Evolutionary conservation across 495 filamentous ascomycete species (phyloP).

Genomic region (Tuber melanosporum): DNA sequence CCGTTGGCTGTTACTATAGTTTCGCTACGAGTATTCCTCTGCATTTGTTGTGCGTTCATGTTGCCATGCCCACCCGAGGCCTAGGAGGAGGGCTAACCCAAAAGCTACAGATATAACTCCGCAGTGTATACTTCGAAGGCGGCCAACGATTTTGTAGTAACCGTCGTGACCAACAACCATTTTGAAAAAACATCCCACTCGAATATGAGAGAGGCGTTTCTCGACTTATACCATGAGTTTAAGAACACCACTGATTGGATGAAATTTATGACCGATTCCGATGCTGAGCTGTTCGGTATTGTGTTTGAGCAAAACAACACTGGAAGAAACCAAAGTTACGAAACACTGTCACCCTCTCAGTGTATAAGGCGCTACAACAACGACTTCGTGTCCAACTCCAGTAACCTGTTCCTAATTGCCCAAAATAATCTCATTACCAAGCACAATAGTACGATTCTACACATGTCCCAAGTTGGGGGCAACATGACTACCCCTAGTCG

Average conservation of each 20-base stretch:
- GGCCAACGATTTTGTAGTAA: neutral
- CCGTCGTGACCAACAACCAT: neutral
- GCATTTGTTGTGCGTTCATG: no score
- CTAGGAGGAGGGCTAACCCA: neutral
- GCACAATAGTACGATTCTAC: neutral
- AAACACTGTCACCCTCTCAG: neutral
- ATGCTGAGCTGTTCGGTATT: neutral
- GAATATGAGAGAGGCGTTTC: neutral
- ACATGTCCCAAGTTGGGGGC: neutral
- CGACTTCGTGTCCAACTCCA: no score
- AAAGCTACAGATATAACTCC: constrained; percentile 4
- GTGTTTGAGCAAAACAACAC: neutral
- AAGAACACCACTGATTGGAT: no score
- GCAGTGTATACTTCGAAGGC: constrained; percentile 7
- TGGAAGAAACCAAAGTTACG: neutral
- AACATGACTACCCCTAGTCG: neutral
- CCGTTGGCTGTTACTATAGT: no score
- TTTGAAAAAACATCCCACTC: neutral
- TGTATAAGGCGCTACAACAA: no score
- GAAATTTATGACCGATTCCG: no score
- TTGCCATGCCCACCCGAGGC: no score
- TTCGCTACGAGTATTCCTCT: no score
- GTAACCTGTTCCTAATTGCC: neutral
- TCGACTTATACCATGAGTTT: no score
- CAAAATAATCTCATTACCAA: no score